phyloP scores from a whole-genome alignment of 176 grass and related monocot genomes.

The Paspalum vaginatum region DNA sequence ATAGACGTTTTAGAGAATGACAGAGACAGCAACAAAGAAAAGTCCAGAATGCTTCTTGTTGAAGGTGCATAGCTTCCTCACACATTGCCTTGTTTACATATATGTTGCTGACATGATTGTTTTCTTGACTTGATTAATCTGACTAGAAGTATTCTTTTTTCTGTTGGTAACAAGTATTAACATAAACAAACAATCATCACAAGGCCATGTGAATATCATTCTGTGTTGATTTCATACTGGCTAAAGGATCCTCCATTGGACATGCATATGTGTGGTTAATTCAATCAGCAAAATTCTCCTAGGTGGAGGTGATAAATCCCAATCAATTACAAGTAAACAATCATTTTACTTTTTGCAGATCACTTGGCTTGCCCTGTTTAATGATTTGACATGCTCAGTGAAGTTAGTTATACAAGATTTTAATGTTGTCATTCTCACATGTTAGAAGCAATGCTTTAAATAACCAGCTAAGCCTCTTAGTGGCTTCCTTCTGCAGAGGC shows the following conservation, averaged over 20 bases:
- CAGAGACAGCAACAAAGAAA: slow-evolving; percentile 76
- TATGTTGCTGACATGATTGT: slow-evolving; percentile 15
- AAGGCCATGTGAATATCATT: not conserved
- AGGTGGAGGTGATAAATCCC: not conserved
- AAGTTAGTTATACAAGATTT: slow-evolving; percentile 1
- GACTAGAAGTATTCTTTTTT: slow-evolving; percentile 26
- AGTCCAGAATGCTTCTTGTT: slow-evolving; percentile 83
- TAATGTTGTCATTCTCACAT: not conserved
- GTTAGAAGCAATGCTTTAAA: not conserved
- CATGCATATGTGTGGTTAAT: not conserved
- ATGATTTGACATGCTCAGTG: slow-evolving; percentile 7
- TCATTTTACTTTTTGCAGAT: slow-evolving; percentile 17
- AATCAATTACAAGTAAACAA: not conserved
- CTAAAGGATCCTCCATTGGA: not conserved
- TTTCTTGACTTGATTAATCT: slow-evolving; percentile 19
- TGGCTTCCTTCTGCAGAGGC: too few species aligned
- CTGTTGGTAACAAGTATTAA: not conserved
- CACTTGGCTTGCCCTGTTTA: not conserved
- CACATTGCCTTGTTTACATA: slow-evolving; percentile 23
- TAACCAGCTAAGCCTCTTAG: too few species aligned
- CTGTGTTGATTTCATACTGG: not conserved
- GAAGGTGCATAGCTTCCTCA: slow-evolving; percentile 66
- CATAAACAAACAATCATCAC: slow-evolving; percentile 13
- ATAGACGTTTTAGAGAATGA: slow-evolving; percentile 78
- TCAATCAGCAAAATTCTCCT: not conserved